Evolutionary conservation across 345 rosid genomes (phyloP).

Genomic region (Erodium maritimum): DNA sequence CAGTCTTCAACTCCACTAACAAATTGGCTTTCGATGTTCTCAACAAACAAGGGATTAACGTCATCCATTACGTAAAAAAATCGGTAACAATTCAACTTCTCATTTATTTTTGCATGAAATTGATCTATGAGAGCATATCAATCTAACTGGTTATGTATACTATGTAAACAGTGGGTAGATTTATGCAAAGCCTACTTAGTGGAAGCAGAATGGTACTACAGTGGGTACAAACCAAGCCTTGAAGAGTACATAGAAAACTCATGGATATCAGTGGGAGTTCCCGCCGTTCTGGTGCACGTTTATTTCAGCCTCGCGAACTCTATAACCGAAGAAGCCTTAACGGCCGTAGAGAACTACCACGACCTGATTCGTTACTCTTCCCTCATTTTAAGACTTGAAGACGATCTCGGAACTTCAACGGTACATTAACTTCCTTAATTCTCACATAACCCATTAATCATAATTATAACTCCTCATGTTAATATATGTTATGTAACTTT

Average conservation of each 20-base stretch:
- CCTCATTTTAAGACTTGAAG: slow-evolving; percentile 26
- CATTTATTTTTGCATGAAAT: too few relatives aligned
- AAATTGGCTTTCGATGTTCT: neutral
- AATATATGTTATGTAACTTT: too few relatives aligned
- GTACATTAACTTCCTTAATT: too few relatives aligned
- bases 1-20: neutral
- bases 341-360: slow-evolving; percentile 14
- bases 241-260: slow-evolving; percentile 32
- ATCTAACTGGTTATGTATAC: too few relatives aligned
- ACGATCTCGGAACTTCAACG: slow-evolving; percentile 34
- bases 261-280: slow-evolving; percentile 25
- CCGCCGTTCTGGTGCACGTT: slow-evolving; percentile 14
- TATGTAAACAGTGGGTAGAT: slow-evolving; percentile 48
- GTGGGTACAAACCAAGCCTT: slow-evolving; percentile 16
- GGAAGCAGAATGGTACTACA: slow-evolving; percentile 32
- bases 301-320: slow-evolving; percentile 9
- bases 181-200: slow-evolving; percentile 24
- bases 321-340: slow-evolving; percentile 11
- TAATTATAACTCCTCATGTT: too few relatives aligned
- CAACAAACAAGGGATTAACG: neutral
- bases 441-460: too few relatives aligned
- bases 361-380: slow-evolving; percentile 24
- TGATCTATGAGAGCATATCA: too few relatives aligned
- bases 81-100: neutral
- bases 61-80: neutral